Evolutionary conservation across 495 filamentous ascomycete genomes (phyloP), one percentile per base, ranked within the genome.

Genomic region (Penicillium subrubescens): DNA sequence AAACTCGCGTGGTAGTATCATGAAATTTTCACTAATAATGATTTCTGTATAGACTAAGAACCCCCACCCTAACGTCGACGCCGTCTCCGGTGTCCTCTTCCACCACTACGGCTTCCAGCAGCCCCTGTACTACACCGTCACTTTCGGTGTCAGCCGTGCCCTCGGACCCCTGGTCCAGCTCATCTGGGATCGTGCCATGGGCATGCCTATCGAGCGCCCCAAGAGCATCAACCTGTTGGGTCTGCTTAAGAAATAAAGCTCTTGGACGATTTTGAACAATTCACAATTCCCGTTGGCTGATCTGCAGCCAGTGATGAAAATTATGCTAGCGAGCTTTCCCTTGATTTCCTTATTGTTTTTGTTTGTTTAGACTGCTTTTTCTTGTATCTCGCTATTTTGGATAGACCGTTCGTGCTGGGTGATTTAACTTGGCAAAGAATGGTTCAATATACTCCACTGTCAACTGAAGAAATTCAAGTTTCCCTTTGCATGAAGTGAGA

Each of bases 61-160:
- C 83, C 94, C 94, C 8, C 93, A 92, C 77, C 95, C 95, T 51
- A 99, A 99, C 71, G 95, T 99, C 58, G 95, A 99, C 77, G 90
- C 88, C 19, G 87, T 86, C 60, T 96, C 92, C 2, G 95, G 95
- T 59, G 96, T 97, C 5, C 83, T 99, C 41, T 98, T 99, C 85
- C 87, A 97, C 74, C 93, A 97, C 78, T 99, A 95, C 72, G 95
- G 93, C 54, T 96, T 97, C 87, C 89, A 90, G 77, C 92, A 99
- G 77, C 96, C 94, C 2, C 84, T 97, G 8, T 99, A 99, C 81
- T 99, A 99, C 76, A 99, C 95, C 17, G 95, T 92, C 23, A 96
- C 94, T 8, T 99, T 99, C 66, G 95, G 95, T 69, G 95, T 99
- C 43, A 92, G 89, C 69, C 85, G 95, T 74, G 94, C 94, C 15